Evolutionary conservation across 345 rosid species (phyloP), one percentile per base, ranked within the genome.

Genomic region (Geranium rotundifolium): DNA sequence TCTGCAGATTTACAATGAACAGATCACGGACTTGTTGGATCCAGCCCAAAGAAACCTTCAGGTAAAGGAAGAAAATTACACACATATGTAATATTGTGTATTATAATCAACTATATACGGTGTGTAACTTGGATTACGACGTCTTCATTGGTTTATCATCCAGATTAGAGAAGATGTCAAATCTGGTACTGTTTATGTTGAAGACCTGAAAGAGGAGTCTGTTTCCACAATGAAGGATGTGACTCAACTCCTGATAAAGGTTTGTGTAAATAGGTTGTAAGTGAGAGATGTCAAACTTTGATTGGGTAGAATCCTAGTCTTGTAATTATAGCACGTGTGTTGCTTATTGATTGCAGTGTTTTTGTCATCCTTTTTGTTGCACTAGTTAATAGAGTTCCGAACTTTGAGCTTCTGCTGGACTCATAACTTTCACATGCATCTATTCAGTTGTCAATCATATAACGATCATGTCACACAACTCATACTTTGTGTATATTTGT

Each of bases 121-220:
- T 5, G 17, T 13, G 27, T 18, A 16, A 31, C 16, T 18, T 62
- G 50, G 9, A 5, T 19, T 7, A 66, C 65, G n/a, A 20, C 46
- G 65, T 57, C 50, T 18, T 60, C 29, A 2, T 13, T 64, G 59
- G 41, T 56, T 50, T 62, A 39, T 59, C 57, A 75, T 69, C 59
- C 85, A 95, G 99, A 85, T 95, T 67, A 84, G 99, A 79, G 99
- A 95, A 84, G 99, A 95, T 73, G 85, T 88, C 60, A 88, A 86
- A 75, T 86, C 84, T 5, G 97, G 99, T 58, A 34, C 41, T 34
- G 91, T 95, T 19, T 95, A 95, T 66, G 96, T 95, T 61, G 97
- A 95, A 67, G 84, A 87, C 79, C 75, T 95, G 60, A 85, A 82
- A 1, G 96, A 90, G 76, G 95, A 81, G 66, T 81, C 79, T 58